Evolutionary conservation across 306 rosid species (phyloP), one percentile per base, ranked within the genome.

Genomic region (Acacia melanoxylon): DNA sequence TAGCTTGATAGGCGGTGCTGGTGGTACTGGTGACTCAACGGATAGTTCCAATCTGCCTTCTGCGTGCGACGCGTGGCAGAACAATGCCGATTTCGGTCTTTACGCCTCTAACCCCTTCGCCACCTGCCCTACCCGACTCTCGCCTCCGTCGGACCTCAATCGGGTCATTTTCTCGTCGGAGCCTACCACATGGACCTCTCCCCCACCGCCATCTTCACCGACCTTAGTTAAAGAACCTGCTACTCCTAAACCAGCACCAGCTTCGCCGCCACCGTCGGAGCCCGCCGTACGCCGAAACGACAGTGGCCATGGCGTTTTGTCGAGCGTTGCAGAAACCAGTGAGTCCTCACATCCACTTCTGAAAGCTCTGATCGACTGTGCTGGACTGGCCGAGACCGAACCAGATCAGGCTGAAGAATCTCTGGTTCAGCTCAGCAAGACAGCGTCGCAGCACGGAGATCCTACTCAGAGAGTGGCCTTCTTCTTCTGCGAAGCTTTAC

Each of bases 381-480:
- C 99, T 22, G 62, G 83, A 5, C 51, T 88, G 1, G 40, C 82
- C 0, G 92, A 91, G 69, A 80, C 87, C 16, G 86, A 89, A 70
- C 94, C 97, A 3, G 93, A 89, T 81, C 91, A 86, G 6, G 97
- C 98, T 0, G 67, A 75, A 7, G 91, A 92, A 54, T 78, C 91
- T 4, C 86, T 96, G 15, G 74, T 85, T 48, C 89, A 85, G 20
- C 85, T 96, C 5, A 75, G 75, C 3, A 93, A 91, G 71, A 89
- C 89, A 8, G 82, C 79, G 20, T 91, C 94, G 10, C 98, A 91
- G 45, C 90, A 86, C 13, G 99, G 99, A 52, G 94, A 87, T 88
- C 98, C 98, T 15, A 87, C 78, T 6, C 94, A 96, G 59, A 77
- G 99, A 51, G 91, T 93, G 0, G 85, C 89, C 3, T 93, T 79